phyloP scores from a whole-genome alignment of 495 filamentous ascomycete genomes.

The Penicillium lagena region DNA sequence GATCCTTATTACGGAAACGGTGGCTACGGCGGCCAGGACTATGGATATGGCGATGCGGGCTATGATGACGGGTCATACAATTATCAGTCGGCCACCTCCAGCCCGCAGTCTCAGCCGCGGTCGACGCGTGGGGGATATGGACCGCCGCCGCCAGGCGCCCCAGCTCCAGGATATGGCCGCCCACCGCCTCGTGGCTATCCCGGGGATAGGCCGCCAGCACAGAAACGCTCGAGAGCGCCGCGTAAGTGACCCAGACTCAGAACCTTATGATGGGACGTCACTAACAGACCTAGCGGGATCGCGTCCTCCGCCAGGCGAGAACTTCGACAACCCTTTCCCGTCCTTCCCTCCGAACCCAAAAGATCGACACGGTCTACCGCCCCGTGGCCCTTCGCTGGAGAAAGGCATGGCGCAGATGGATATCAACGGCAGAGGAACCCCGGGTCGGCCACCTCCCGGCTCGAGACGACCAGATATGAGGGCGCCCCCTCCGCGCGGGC shows the following conservation, averaged over 20 bases:
- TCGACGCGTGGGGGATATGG: constrained; percentile 13
- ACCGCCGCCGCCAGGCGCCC: constrained; percentile 39
- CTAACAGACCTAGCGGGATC: constrained; percentile 15
- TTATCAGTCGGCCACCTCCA: constrained; percentile 28
- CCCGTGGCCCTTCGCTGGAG: constrained; percentile 25
- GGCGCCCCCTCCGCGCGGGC: constrained; percentile 20
- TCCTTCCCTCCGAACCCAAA: constrained; percentile 43
- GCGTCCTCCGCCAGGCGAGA: constrained; percentile 37
- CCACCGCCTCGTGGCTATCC: constrained; percentile 22
- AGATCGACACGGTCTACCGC: constrained; percentile 17
- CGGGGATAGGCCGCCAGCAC: constrained; percentile 17
- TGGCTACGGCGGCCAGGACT: constrained; percentile 4
- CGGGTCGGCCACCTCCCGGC: constrained; percentile 33
- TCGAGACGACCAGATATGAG: constrained; percentile 25
- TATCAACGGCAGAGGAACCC: constrained; percentile 35
- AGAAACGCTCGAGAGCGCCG: constrained; percentile 20
- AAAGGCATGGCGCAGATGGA: constrained; percentile 54
- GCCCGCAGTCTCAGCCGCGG: constrained; percentile 31
- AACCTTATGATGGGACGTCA: neutral
- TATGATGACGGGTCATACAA: constrained; percentile 42
- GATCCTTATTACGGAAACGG: constrained; percentile 43
- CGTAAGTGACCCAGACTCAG: constrained; percentile 19
- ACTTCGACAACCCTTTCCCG: constrained; percentile 65
- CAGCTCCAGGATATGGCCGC: constrained; percentile 41
- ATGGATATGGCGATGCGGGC: constrained; percentile 34